Evolutionary conservation across 371 early-diverging fungal species (phyloP), one percentile per base, ranked within the genome.

Genomic region (Chytridium lagenaria): DNA sequence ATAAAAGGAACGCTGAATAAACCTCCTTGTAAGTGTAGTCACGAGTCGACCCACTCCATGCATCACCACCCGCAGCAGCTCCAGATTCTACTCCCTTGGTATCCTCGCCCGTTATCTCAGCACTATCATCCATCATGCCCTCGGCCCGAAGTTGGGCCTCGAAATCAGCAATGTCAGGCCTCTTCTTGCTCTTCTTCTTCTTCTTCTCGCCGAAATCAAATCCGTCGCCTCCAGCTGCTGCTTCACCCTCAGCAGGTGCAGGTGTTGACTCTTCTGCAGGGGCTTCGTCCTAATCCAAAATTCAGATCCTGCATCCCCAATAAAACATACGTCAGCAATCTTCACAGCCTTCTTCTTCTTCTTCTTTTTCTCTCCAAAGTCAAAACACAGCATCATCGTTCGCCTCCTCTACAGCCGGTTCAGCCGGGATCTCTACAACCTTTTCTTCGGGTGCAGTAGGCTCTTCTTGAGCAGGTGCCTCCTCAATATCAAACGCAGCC

Each of bases 21-120:
- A 91, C 92, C 85, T 97, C 98, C 26, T 88, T 83, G 80, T 96
- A 98, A 28, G 93, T 90, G 84, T 98, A 98, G 84, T 98, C 98
- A 55, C 98, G 90, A 82, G 92, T 93, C 67, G 93, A 87, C 70
- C 90, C 93, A 23, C 91, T 78, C 97, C 97, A 96, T 40, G 92
- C 78, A 71, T 95, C 97, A 72, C 88, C 91, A 34, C 81, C 87
- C 64, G 50, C 68, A n/a, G 19, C 44, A 50, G 44, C 37, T 40
- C 52, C 39, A 19, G 65, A 10, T 19, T 37, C 63, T 5, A 5
- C 63, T 16, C 33, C 66, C 5, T 38, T 22, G 57, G 39, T 68
- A 37, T 70, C 66, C 22, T 70, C 40, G 19, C 52, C 79, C 3
- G 64, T 50, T n/a, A n/a, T n/a, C n/a, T n/a, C n/a, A 37, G 40